Conservation (phyloP, 1,139 yeast species). For the Oligophagozyma castellii region DNA sequence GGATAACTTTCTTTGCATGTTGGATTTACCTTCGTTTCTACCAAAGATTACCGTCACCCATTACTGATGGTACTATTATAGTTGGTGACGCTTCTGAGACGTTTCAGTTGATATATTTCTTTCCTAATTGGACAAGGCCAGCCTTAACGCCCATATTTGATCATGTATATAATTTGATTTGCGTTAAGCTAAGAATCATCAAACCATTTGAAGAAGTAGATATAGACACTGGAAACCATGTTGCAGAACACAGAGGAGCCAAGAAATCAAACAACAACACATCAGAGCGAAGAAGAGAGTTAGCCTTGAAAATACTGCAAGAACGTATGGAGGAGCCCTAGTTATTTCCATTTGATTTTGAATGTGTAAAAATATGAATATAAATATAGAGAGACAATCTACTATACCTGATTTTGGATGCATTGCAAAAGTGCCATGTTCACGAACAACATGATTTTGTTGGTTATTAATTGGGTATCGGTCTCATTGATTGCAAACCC, state of each 20-base stretch:
- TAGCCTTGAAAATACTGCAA: conserved; percentile 72
- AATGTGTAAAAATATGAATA: conserved; percentile 3
- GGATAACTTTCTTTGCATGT: conserved; percentile 53
- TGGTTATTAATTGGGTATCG: too few species aligned
- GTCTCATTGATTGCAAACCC: too few species aligned
- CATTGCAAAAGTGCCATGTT: too few species aligned
- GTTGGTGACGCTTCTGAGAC: conserved; percentile 85
- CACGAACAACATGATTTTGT: too few species aligned
- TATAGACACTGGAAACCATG: conserved; percentile 57
- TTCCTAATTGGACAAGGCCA: conserved; percentile 50
- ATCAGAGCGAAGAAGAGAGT: conserved; percentile 76
- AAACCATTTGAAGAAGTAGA: conserved; percentile 59
- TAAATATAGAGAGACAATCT: conserved; percentile 8
- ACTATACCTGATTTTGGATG: too few species aligned
- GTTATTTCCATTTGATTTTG: too few species aligned
- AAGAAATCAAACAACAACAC: conserved; percentile 31
- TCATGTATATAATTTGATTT: conserved; percentile 34
- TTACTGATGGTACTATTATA: conserved; percentile 18
- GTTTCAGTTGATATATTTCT: conserved; percentile 69
- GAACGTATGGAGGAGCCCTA: conserved; percentile 36
- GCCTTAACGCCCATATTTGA: conserved; percentile 41
- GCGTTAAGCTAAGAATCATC: conserved; percentile 43
- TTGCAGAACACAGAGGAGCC: conserved; percentile 41
- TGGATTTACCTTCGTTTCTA: conserved; percentile 69
- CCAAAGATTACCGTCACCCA: conserved; percentile 28